Percentiles rank a stretch among this genome's conserved stretches.
Evolutionary conservation across 306 rosid genomes (phyloP).

Genomic region (Geum urbanum): DNA sequence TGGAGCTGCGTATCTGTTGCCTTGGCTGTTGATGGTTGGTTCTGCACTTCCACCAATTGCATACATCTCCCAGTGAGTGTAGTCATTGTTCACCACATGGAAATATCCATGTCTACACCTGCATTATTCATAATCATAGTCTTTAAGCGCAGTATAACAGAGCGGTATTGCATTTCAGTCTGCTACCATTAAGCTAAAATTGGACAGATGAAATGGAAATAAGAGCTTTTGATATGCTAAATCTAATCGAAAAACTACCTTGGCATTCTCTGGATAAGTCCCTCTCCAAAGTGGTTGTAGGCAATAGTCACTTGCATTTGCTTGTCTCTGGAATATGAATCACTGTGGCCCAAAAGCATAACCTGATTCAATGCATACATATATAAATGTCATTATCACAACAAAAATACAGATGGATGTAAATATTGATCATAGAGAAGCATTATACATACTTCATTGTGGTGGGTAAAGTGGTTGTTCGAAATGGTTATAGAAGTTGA

Average conservation of each 20-base stretch:
- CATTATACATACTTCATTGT: conserved; percentile 68
- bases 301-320: conserved; percentile 97
- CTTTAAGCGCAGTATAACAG: background rate
- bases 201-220: conserved; percentile 7
- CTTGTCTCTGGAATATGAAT: conserved; percentile 86
- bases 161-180: background rate
- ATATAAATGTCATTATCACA: conserved; percentile 15
- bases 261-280: conserved; percentile 99
- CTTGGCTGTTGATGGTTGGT: conserved; percentile 99
- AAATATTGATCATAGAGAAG: background rate
- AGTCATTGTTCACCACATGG: conserved; percentile 98
- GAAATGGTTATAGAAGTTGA: conserved; percentile 91
- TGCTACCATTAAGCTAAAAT: conserved; percentile 9
- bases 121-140: conserved; percentile 28
- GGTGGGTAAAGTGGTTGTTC: conserved; percentile 97
- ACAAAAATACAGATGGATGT: background rate
- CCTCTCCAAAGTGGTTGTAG: conserved; percentile 97
- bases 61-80: conserved; percentile 99
- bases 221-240: conserved; percentile 8
- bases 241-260: conserved; percentile 45
- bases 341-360: conserved; percentile 94
- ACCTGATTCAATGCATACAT: conserved; percentile 48
- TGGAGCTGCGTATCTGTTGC: conserved; percentile 93
- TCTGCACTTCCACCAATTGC: conserved; percentile 96
- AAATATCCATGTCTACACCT: conserved; percentile 97